A percentile compares a stretch with the other conserved stretches of the same genome.
These are phyloP conservation scores for Elaeis guineensis DNA, from an alignment of 176 grass and related monocot species.

Conservation along the genomic window DNA sequence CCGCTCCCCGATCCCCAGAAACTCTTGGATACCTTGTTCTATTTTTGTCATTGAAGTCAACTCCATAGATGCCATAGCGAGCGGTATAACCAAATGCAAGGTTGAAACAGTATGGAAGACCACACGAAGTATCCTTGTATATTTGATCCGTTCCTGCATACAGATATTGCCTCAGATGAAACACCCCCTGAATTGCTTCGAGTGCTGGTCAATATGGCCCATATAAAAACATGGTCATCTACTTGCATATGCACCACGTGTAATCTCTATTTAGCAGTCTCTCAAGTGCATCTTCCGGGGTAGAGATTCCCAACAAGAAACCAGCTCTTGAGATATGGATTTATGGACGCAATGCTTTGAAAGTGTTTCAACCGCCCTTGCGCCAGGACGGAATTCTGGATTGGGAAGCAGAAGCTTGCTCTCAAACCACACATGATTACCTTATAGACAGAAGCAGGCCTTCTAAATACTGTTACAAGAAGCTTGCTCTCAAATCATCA, in stretches of 20 bases:
- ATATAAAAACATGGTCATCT: too few relatives aligned
- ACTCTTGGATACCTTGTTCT: conserved; percentile 29
- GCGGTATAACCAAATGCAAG: conserved; percentile 1
- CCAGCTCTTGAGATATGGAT: too few relatives aligned
- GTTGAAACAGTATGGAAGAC: conserved; percentile 53
- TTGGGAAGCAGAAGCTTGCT: too few relatives aligned
- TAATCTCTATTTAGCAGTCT: too few relatives aligned
- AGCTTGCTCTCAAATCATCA: conserved; percentile 4
- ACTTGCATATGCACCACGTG: too few relatives aligned
- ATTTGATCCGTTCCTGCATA: conserved; percentile 69
- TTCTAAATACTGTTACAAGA: conserved; percentile 11
- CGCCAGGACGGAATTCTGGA: too few relatives aligned
- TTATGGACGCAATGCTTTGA: too few relatives aligned
- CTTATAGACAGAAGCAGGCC: conserved; percentile 9
- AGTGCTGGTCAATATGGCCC: too few relatives aligned
- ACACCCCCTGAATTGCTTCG: background rate
- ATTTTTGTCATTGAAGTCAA: conserved; percentile 24
- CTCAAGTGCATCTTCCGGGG: too few relatives aligned
- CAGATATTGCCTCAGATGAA: background rate
- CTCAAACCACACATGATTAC: background rate
- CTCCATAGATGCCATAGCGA: conserved; percentile 35
- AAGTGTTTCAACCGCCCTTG: too few relatives aligned
- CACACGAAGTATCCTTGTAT: conserved; percentile 63
- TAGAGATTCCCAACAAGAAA: too few relatives aligned
- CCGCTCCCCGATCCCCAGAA: conserved; percentile 46